Evolutionary conservation across 164 flowering plant species (phyloP), one percentile per base, ranked within the genome.

Genomic region (Cinnamomum micranthum): DNA sequence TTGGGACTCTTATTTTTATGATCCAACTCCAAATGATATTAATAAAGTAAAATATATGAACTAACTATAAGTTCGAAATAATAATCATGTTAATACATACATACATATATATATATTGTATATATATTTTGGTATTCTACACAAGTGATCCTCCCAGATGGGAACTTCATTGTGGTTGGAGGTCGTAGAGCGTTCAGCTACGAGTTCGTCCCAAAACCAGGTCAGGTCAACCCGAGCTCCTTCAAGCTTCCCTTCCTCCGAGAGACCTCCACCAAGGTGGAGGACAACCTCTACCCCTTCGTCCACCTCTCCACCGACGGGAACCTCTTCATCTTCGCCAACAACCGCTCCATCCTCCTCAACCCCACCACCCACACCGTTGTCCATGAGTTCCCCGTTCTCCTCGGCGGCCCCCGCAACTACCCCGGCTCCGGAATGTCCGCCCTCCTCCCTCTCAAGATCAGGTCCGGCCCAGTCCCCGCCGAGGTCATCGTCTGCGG

Each of bases 201-300:
- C 76, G 99, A 95, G 77, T 89, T 76, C 77, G 71, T 95, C 11
- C 92, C 97, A 9, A 25, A 69, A 3, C 78, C 81, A 22, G 88
- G 88, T 22, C 0, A 24, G 67, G 0, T 74, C 55, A 82, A 77
- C 19, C 6, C 28, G 13, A 28, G 41, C 27, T 74, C 73, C 35
- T 67, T 67, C 64, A 23, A 2, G 10, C 80, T 90, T 82, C 87
- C 82, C 0, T 0, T 91, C 72, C 88, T 96, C 52, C 58, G 35
- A 0, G 80, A 91, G 3, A 92, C 95, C 14, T 80, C 82, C 0
- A 95, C 90, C 27, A 23, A 66, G 0, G 77, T 59, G 5, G 97
- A 96, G 77, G 93, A 96, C 92, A 93, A 92, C 67, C 87, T 96
- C 41, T 96, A 93, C 85, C 99, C 99, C 0, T 92, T 92, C 68